phyloP scores from a whole-genome alignment of 75 land plant genomes.

The Ceratopteris richardii region DNA sequence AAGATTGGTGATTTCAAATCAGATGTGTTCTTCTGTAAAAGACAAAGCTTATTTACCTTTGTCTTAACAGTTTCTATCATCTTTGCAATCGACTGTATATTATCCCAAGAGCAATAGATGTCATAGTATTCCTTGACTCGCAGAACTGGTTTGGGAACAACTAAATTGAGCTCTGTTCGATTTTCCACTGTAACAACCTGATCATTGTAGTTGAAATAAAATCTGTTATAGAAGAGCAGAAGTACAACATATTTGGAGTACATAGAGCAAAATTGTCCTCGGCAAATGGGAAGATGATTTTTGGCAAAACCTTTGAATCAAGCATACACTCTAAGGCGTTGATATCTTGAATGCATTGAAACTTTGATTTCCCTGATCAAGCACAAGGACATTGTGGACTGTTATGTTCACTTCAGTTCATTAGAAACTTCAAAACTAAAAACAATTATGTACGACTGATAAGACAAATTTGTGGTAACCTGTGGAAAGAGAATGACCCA shows the following conservation, averaged over 20 bases:
- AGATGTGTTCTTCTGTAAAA: no score
- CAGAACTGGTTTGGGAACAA: constrained; percentile 42
- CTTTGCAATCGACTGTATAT: not conserved
- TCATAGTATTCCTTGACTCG: not conserved
- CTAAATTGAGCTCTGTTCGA: constrained; percentile 42
- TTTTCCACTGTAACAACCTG: constrained; percentile 29
- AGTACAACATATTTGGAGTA: no score
- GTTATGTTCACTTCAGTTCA: no score
- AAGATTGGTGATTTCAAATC: no score
- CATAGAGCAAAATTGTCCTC: no score
- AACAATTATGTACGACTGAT: no score
- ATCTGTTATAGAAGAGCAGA: no score
- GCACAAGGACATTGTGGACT: not conserved
- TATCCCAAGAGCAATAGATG: not conserved
- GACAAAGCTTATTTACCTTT: not conserved
- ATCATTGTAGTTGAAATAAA: no score
- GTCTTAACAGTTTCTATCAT: not conserved
- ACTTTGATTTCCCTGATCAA: constrained; percentile 2
- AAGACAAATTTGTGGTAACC: no score
- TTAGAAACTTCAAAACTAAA: no score
- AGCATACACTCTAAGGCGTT: constrained; percentile 18
- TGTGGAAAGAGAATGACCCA: no score
- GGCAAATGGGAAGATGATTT: not conserved
- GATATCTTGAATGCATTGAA: not conserved
- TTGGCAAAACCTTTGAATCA: constrained; percentile 21